Base-by-base conservation (phyloP, 441 rosid species). In the Biscutella laevigata region DNA sequence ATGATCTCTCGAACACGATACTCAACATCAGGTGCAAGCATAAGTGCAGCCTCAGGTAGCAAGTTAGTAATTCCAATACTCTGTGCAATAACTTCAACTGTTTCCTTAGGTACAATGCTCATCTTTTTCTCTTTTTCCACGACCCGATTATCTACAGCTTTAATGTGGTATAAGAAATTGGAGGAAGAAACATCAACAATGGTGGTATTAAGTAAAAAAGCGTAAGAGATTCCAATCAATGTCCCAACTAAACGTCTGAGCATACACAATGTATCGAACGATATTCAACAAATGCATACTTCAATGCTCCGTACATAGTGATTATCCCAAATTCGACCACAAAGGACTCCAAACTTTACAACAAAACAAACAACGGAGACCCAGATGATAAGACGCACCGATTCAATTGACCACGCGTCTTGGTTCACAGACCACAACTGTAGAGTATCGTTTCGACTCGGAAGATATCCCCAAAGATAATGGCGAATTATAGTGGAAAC, bases 81-180 rank as follows among this genome's bases (percentile, higher is more conserved):
- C 59, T 87, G 98, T 11, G 95, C 92, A 17, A 83, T 75, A 53
- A 90, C 98, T 68, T 87, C 89, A 49, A 84, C 75, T 33, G 89
- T 78, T 68, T 90, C 96, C 74, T 90, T 84, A 6, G 94, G 77
- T 39, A 90, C 92, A 33, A 90, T 79, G 69, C 95, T 90, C 98
- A 87, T 87, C 51, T 46, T 60, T 38, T 72, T 32, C 10, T 32
- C 50, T 24, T 36, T 53, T 50, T 9, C 26, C 17, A n/a, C n/a
- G n/a, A n/a, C n/a, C n/a, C n/a, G n/a, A n/a, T n/a, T n/a, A n/a
- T n/a, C n/a, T n/a, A n/a, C n/a, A n/a, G n/a, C 34, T 20, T 15
- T 43, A 7, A 4, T 45, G 7, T 40, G 8, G 2, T 2, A 45
- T n/a, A n/a, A n/a, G n/a, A n/a, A n/a, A n/a, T n/a, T n/a, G n/a